These are phyloP conservation scores for Saprolegnia parasitica DNA, from an alignment of 352 stramenopile species.

Conservation along the genomic window DNA sequence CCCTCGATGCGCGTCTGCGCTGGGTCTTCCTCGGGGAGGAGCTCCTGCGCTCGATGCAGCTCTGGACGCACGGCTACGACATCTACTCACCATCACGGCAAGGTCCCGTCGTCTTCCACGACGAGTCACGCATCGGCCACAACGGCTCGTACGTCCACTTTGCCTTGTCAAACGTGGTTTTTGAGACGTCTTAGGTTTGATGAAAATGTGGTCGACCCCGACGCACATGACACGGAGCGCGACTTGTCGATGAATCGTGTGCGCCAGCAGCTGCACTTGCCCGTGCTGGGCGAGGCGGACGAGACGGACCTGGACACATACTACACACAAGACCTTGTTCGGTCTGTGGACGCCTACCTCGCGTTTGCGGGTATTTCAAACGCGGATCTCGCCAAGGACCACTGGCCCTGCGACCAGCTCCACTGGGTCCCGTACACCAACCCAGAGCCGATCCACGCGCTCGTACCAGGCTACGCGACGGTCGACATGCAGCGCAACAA, in stretches of 20 bases:
- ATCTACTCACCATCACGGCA: slow-evolving; percentile 30
- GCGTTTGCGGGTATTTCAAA: slow-evolving; percentile 24
- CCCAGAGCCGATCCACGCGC: background rate
- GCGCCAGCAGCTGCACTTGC: slow-evolving; percentile 4
- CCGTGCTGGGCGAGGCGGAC: background rate
- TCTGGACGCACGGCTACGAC: slow-evolving; percentile 34
- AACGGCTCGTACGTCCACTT: slow-evolving; percentile 3
- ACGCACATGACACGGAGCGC: background rate
- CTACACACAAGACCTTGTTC: background rate
- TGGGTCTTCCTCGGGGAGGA: slow-evolving; percentile 35
- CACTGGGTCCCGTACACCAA: slow-evolving; percentile 27
- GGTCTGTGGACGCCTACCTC: slow-evolving; percentile 15
- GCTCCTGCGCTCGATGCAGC: slow-evolving; percentile 29
- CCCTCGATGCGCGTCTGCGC: slow-evolving; percentile 31
- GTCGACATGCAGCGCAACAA: background rate
- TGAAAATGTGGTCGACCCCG: background rate
- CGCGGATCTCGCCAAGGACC: slow-evolving; percentile 1
- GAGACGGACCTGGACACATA: slow-evolving; percentile 16
- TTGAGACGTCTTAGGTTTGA: slow-evolving; percentile 26
- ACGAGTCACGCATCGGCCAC: slow-evolving; percentile 39
- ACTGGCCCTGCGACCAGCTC: slow-evolving; percentile 12
- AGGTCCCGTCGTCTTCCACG: slow-evolving; percentile 53
- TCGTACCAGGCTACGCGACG: slow-evolving; percentile 11
- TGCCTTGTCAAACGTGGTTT: slow-evolving; percentile 30
- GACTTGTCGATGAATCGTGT: slow-evolving; percentile 16